Base-by-base conservation (phyloP, 179 eudicot genomes). In the Spergularia azorica region DNA sequence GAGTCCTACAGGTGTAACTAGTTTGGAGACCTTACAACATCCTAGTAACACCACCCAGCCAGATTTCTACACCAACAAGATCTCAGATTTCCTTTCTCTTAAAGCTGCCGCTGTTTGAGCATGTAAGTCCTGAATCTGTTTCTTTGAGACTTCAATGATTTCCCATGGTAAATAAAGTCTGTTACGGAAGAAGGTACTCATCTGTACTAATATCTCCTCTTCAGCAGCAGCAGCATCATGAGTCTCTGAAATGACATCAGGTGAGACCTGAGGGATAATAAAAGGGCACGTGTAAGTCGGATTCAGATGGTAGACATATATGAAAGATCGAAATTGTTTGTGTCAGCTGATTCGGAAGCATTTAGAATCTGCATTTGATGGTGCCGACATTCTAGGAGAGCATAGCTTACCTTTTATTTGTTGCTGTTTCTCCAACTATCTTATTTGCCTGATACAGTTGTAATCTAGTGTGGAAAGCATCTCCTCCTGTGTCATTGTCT, bases 1-100 rank as follows among this genome's bases (percentile, higher is more conserved):
- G 18, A 43, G 61, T 52, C 50, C 32, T 26, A 26, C 54, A 95
- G 98, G 98, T 59, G 98, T 95, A 73, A 95, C 98, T 36, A 80
- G 83, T 79, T 79, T 91, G 84, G 83, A 94, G 54, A 90, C 86
- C 81, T 97, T 95, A 79, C 89, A 92, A 83, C 84, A 80, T 74
- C 96, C 97, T 13, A 83, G 80, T 73, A 95, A 95, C 76, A 70
- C 87, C 20, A 90, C 91, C 73, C 98, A 92, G 76, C 98, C 98
- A 21, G 97, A 95, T 83, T 95, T 89, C 82, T 95, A 91, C 89
- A 91, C 98, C 83, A 88, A 80, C 89, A 85, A 93, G 88, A 92
- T 95, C 54, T 93, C 98, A 1, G 98, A 95, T 84, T 95, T 95
- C 57, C 90, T 95, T 13, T 87, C 95, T 41, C 87, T 89, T 16